Evolutionary conservation across 2,329 filamentous ascomycete species (phyloP).

Genomic region (Aspergillus pseudonomiae): DNA sequence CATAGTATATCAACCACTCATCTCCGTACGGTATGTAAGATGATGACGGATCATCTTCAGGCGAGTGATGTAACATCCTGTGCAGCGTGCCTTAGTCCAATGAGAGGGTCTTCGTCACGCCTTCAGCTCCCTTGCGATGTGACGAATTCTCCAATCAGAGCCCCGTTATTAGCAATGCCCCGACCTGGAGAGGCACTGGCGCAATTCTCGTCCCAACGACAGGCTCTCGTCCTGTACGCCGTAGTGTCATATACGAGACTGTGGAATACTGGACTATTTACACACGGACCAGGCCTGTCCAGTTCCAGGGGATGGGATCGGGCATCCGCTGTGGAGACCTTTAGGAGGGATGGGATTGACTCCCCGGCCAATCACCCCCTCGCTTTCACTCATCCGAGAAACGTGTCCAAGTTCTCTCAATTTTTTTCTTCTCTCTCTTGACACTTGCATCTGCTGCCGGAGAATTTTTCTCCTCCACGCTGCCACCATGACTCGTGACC

Average conservation of each 20-base stretch:
- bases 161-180: neutral
- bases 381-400: constrained; percentile 3
- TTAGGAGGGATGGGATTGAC: too few species aligned
- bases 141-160: constrained; percentile 7
- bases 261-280: neutral
- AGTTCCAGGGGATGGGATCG: constrained; percentile 5
- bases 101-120: neutral
- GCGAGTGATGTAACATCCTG: neutral
- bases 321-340: constrained; percentile 3
- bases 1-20: neutral
- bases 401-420: neutral
- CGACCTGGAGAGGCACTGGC: neutral
- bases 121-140: neutral
- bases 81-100: neutral
- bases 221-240: neutral
- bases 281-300: constrained; percentile 1
- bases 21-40: neutral
- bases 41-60: neutral
- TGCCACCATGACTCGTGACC: constrained; percentile 9
- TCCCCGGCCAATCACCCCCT: neutral
- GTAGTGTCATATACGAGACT: neutral
- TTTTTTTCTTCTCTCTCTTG: neutral
- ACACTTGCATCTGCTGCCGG: neutral
- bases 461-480: constrained; percentile 1
- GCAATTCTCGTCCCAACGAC: neutral